Conservation (phyloP, 164 flowering plant species). For the Macadamia tetraphylla region DNA sequence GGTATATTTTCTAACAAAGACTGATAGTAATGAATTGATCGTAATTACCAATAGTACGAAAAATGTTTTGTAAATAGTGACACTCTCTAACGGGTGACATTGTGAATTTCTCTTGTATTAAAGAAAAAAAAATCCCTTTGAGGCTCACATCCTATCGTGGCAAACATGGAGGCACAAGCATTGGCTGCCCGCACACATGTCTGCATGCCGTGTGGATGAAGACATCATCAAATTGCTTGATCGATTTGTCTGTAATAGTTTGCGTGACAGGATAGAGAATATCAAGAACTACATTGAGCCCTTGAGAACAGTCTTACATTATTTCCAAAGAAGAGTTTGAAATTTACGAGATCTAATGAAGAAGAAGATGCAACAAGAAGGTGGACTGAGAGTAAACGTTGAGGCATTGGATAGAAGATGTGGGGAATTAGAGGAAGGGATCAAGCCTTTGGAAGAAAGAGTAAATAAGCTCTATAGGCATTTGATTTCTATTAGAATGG, state of each 20-base stretch:
- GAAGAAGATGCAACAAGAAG: neutral
- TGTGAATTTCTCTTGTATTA: no score
- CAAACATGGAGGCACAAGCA: no score
- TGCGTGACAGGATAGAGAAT: slow-evolving; percentile 16
- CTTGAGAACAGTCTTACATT: slow-evolving; percentile 14
- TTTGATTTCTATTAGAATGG: slow-evolving; percentile 32
- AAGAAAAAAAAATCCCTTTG: no score
- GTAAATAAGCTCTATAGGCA: slow-evolving; percentile 27
- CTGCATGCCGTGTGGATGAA: slow-evolving; percentile 3
- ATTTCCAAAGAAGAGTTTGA: slow-evolving; percentile 11
- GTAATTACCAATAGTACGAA: no score
- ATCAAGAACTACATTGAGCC: slow-evolving; percentile 17
- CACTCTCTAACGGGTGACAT: no score
- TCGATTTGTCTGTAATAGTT: slow-evolving; percentile 16
- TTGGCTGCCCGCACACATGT: no score
- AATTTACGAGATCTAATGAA: slow-evolving; percentile 11
- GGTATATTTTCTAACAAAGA: no score
- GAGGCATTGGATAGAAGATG: slow-evolving; percentile 19
- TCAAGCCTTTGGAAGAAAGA: slow-evolving; percentile 18
- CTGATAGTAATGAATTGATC: no score
- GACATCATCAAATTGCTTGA: slow-evolving; percentile 24
- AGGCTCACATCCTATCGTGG: no score
- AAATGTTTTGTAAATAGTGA: no score
- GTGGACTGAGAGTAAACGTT: slow-evolving; percentile 9
- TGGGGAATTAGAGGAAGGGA: slow-evolving; percentile 20